Conservation (phyloP, 2,329 filamentous ascomycete genomes). For the Aureobasidium pullulans region DNA sequence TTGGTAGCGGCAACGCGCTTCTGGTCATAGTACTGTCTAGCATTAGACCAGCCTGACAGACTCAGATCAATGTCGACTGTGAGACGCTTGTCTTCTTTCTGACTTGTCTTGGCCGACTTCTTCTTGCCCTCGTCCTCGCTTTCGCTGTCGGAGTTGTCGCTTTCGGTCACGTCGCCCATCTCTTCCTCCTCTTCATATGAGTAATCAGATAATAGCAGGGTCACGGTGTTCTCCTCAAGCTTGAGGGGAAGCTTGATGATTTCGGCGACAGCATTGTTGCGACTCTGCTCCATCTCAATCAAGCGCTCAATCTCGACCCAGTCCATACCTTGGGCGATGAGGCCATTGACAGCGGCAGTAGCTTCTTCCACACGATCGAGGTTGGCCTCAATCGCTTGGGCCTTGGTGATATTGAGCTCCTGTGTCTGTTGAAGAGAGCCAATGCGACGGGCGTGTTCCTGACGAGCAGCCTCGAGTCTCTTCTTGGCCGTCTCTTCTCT, state of each 20-base stretch:
- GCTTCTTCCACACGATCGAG: conserved; percentile 86
- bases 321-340: conserved; percentile 94
- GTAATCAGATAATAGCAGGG: conserved; percentile 67
- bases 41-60: conserved; percentile 80
- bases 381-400: conserved; percentile 84
- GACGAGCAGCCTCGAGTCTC: conserved; percentile 76
- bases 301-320: conserved; percentile 87
- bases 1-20: conserved; percentile 78
- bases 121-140: conserved; percentile 44
- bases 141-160: conserved; percentile 56
- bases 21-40: conserved; percentile 85
- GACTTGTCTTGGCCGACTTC: conserved; percentile 16
- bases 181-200: conserved; percentile 57
- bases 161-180: conserved; percentile 56
- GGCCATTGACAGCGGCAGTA: conserved; percentile 81
- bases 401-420: conserved; percentile 76
- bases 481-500: conserved; percentile 72
- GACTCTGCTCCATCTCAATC: conserved; percentile 77
- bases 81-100: conserved; percentile 43
- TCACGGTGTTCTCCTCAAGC: conserved; percentile 81
- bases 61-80: conserved; percentile 78
- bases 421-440: conserved; percentile 77
- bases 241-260: conserved; percentile 84
- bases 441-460: conserved; percentile 78
- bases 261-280: conserved; percentile 75